phyloP scores from a whole-genome alignment of 2,329 filamentous ascomycete genomes.

The Xylaria sp. region DNA sequence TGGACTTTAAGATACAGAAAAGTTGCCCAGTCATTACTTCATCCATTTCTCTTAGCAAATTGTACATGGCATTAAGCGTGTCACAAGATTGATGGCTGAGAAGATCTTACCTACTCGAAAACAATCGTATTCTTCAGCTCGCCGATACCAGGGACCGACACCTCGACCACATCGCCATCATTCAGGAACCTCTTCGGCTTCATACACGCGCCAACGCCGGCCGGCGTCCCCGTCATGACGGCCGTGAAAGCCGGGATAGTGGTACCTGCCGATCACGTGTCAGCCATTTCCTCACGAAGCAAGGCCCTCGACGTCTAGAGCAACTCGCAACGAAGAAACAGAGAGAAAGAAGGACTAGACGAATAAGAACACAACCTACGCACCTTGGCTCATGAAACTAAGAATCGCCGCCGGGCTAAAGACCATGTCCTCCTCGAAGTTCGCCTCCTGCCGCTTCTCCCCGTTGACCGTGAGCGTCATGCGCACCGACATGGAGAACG shows the following conservation, averaged over 20 bases:
- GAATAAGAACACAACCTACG: neutral
- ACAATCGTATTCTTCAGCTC: slow-evolving; percentile 48
- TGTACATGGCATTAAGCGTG: neutral
- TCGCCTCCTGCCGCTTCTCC: slow-evolving; percentile 55
- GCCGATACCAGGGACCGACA: slow-evolving; percentile 47
- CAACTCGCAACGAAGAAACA: neutral
- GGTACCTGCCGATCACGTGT: slow-evolving; percentile 45
- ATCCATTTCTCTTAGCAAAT: slow-evolving; percentile 9
- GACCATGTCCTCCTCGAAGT: slow-evolving; percentile 58
- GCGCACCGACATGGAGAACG: slow-evolving; percentile 44
- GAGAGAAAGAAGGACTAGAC: neutral
- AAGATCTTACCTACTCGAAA: slow-evolving; percentile 44
- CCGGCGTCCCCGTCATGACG: slow-evolving; percentile 63
- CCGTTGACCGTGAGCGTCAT: slow-evolving; percentile 58
- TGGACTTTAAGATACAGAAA: slow-evolving; percentile 25
- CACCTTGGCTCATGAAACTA: slow-evolving; percentile 55
- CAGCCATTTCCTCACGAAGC: neutral
- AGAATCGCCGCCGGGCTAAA: slow-evolving; percentile 56
- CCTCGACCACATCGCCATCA: slow-evolving; percentile 50
- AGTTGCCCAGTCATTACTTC: neutral
- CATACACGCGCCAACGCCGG: slow-evolving; percentile 52
- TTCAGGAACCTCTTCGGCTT: slow-evolving; percentile 49
- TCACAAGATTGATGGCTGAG: neutral
- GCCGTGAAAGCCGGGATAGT: slow-evolving; percentile 59
- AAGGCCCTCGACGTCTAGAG: neutral